These are phyloP conservation scores for Penicillium psychrofluorescens DNA, from an alignment of 495 filamentous ascomycete species.

Conservation along the genomic window DNA sequence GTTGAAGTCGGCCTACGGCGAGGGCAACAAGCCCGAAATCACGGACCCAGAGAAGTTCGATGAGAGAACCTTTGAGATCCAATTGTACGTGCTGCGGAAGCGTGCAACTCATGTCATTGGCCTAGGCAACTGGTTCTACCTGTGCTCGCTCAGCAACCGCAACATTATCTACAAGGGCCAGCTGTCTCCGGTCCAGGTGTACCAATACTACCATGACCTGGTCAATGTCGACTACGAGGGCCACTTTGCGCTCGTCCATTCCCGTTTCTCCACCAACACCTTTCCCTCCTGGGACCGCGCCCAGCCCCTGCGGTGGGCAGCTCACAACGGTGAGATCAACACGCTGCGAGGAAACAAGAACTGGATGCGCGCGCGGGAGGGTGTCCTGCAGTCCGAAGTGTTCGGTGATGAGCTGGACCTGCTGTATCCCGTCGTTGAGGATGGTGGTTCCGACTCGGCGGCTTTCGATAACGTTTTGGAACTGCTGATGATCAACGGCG, in stretches of 20 bases:
- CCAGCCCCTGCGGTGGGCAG: conserved; percentile 93
- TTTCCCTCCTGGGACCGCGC: conserved; percentile 99
- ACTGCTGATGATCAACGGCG: conserved; percentile 91
- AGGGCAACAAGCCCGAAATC: conserved; percentile 71
- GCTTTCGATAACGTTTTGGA: conserved; percentile 98
- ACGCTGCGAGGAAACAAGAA: conserved; percentile 99
- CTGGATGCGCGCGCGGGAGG: conserved; percentile 98
- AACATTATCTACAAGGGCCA: conserved; percentile 99
- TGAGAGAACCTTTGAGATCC: conserved; percentile 79
- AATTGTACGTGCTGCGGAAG: conserved; percentile 93
- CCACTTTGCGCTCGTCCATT: conserved; percentile 96
- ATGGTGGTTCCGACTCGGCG: conserved; percentile 95
- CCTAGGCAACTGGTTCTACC: conserved; percentile 97
- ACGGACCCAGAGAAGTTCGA: conserved; percentile 78
- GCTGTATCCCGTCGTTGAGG: conserved; percentile 94
- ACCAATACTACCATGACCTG: conserved; percentile 97
- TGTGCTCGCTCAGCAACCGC: conserved; percentile 95
- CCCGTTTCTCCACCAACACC: conserved; percentile 97
- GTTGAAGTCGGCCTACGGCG: conserved; percentile 74
- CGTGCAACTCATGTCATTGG: conserved; percentile 90
- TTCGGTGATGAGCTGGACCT: conserved; percentile 90
- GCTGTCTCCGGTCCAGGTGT: conserved; percentile 93
- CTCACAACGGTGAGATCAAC: conserved; percentile 99
- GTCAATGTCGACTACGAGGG: conserved; percentile 97
- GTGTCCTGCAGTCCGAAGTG: conserved; percentile 85